Evolutionary conservation across 2,329 filamentous ascomycete genomes (phyloP).

Genomic region (Metarhizium album): DNA sequence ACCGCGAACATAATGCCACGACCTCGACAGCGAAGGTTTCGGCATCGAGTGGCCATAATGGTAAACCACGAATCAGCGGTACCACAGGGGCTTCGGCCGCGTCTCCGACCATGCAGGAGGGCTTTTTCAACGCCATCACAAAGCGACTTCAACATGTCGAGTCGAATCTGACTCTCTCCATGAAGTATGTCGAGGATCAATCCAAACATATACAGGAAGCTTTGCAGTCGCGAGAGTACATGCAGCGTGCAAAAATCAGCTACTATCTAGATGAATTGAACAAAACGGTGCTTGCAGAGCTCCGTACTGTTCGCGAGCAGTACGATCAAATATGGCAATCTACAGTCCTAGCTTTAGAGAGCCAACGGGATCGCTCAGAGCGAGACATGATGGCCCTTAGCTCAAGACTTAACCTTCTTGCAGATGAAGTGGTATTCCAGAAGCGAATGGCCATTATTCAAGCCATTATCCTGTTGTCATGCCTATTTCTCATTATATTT

Average conservation of each 20-base stretch:
- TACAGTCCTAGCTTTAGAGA: constrained; percentile 83
- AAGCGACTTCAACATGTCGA: constrained; percentile 88
- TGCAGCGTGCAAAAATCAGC: constrained; percentile 74
- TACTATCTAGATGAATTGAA: constrained; percentile 80
- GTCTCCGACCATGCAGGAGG: constrained; percentile 84
- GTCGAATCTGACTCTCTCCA: constrained; percentile 79
- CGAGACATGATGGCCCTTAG: constrained; percentile 75
- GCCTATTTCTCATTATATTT: constrained; percentile 81
- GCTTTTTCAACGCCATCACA: constrained; percentile 93
- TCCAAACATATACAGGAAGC: constrained; percentile 83
- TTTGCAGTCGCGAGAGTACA: constrained; percentile 75
- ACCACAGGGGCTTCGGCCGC: constrained; percentile 17
- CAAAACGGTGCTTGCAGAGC: constrained; percentile 70
- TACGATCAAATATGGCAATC: constrained; percentile 97
- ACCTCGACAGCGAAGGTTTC: constrained; percentile 2
- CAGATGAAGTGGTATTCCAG: constrained; percentile 80
- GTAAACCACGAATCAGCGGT: constrained; percentile 19
- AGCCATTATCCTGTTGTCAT: constrained; percentile 75
- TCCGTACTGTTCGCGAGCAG: constrained; percentile 66
- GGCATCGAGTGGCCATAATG: constrained; percentile 8
- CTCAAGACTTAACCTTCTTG: constrained; percentile 70
- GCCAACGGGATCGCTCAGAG: constrained; percentile 74
- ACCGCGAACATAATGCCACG: constrained; percentile 5
- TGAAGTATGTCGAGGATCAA: constrained; percentile 96
- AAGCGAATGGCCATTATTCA: constrained; percentile 93